These are phyloP conservation scores for Durusdinium trenchii DNA, from an alignment of 73 alveolate species.

Conservation along the genomic window DNA sequence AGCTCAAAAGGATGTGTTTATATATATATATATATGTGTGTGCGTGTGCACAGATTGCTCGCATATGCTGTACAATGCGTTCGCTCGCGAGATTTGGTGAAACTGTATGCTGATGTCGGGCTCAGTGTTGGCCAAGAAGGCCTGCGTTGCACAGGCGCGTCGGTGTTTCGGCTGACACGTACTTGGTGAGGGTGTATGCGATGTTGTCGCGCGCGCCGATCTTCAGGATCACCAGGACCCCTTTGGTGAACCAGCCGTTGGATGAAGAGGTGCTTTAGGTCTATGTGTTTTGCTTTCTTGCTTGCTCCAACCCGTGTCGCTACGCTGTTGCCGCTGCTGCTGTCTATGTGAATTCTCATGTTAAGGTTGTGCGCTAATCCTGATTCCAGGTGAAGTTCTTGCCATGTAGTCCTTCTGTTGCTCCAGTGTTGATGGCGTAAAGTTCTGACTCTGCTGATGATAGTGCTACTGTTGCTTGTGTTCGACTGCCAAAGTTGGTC, in stretches of 20 bases:
- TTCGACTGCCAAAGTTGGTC: neutral
- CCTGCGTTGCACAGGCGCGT: neutral
- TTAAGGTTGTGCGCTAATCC: too few relatives aligned
- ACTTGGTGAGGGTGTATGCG: conserved; percentile 5
- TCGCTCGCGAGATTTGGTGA: neutral
- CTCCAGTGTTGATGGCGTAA: neutral
- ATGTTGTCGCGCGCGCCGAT: conserved; percentile 9
- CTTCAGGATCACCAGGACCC: neutral
- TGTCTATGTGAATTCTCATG: conserved; percentile 17
- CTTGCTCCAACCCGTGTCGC: neutral
- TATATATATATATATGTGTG: too few relatives aligned
- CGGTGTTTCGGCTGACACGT: neutral
- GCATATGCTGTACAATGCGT: too few relatives aligned
- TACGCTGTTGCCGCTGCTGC: conserved; percentile 2
- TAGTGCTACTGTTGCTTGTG: conserved; percentile 37
- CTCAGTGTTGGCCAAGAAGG: too few relatives aligned
- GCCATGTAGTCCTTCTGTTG: neutral
- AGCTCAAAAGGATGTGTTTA: neutral
- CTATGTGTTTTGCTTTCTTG: conserved; percentile 28
- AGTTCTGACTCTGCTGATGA: conserved; percentile 45
- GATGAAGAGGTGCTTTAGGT: conserved; percentile 7
- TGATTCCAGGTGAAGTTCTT: neutral
- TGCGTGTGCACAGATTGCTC: neutral
- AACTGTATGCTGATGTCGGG: neutral
- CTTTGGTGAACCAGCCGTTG: neutral